Evolutionary conservation across 345 rosid species (phyloP), one percentile per base, ranked within the genome.

Genomic region (Salix koriyanagi): DNA sequence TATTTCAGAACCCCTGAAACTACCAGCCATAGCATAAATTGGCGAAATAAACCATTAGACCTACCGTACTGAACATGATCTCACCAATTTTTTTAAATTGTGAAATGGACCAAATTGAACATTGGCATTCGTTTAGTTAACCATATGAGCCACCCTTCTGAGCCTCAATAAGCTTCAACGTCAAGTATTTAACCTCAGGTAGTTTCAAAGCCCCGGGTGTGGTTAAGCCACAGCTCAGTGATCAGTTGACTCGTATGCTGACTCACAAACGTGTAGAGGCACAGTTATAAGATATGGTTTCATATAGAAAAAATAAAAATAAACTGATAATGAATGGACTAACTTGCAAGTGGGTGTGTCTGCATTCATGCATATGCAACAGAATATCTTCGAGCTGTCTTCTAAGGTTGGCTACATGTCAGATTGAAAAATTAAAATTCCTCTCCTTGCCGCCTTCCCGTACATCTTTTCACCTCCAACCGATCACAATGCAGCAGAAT

Each of bases 381-480:
- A 66, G 37, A 41, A 67, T 67, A 18, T 46, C 16, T 14, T 25
- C 46, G 71, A 90, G 97, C 96, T 91, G 88, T 92, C 96, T 79
- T 96, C 98, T 84, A 93, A 86, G 72, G 98, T 96, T 46, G 94
- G 97, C 72, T 96, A 97, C 2, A 93, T 90, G 64, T 93, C 91
- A 78, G 93, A 92, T 79, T 86, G 77, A 82, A 90, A 90, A 85
- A 96, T 89, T 3, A 98, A 96, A 80, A 93, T 92, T 82, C 99
- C 98, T 89, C 91, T 86, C 88, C 99, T 93, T 64, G 98, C 97
- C 4, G 32, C 32, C 88, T 96, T 96, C 0, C 92, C 98, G 64
- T 96, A 96, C 98, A 96, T 92, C 84, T 76, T 96, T 84, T 96
- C 98, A 18, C 99, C 98, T 83, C 94, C 96, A 79, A 93, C 91